Percentiles rank a stretch among this genome's conserved stretches.
phyloP scores from a whole-genome alignment of 2,329 filamentous ascomycete genomes.

The Parascedosporium putredinis region DNA sequence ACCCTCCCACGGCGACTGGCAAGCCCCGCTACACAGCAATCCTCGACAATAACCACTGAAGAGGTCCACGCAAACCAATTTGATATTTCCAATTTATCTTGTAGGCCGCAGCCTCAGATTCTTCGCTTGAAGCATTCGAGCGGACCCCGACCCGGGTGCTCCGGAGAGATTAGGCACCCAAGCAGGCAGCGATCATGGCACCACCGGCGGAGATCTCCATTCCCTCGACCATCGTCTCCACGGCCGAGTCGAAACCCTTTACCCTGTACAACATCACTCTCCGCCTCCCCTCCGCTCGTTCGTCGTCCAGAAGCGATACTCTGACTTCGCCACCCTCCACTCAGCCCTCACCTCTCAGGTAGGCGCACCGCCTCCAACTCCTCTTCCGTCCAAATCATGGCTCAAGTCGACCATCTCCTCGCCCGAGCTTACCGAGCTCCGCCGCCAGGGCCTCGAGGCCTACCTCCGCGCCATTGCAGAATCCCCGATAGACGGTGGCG shows the following conservation, averaged over 20 bases:
- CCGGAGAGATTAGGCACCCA: neutral
- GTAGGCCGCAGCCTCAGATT: too few relatives aligned
- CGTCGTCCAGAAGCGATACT: constrained; percentile 72
- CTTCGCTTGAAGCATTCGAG: too few relatives aligned
- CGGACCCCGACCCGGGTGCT: too few relatives aligned
- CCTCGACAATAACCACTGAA: too few relatives aligned
- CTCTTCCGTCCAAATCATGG: constrained; percentile 67
- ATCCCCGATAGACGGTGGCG: constrained; percentile 66
- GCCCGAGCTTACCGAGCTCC: constrained; percentile 57
- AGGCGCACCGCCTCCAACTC: constrained; percentile 52
- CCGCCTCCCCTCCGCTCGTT: constrained; percentile 67
- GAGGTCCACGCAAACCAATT: too few relatives aligned
- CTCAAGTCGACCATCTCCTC: constrained; percentile 62
- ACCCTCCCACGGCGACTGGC: too few relatives aligned
- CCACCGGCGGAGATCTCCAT: constrained; percentile 58
- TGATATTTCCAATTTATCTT: too few relatives aligned
- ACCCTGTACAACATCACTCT: constrained; percentile 72
- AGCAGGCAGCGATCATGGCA: constrained; percentile 35
- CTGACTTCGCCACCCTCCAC: constrained; percentile 64
- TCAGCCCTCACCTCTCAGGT: constrained; percentile 47
- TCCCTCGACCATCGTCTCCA: constrained; percentile 49
- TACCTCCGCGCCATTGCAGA: constrained; percentile 66
- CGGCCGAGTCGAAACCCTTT: constrained; percentile 52
- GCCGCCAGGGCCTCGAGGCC: constrained; percentile 56
- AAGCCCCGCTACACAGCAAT: too few relatives aligned